Percentiles rank a stretch among this genome's conserved stretches.
These are phyloP conservation scores for Dryas drummondii DNA, from an alignment of 306 rosid species.

Conservation along the genomic window DNA sequence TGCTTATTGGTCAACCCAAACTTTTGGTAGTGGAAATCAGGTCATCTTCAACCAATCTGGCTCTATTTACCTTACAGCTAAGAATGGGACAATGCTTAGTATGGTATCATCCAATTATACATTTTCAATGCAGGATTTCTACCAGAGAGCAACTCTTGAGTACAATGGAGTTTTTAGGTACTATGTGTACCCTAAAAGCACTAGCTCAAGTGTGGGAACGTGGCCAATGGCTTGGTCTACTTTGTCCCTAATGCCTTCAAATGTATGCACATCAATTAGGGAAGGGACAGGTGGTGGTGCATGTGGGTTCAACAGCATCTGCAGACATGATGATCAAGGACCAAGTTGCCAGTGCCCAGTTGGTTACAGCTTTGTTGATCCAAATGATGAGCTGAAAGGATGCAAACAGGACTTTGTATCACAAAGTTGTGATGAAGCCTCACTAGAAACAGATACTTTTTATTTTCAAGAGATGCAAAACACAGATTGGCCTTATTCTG, in stretches of 20 bases:
- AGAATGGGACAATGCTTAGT: conserved; percentile 7
- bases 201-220: background rate
- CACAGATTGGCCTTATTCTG: conserved; percentile 28
- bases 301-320: conserved; percentile 44
- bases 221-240: conserved; percentile 1
- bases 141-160: conserved; percentile 60
- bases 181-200: conserved; percentile 7
- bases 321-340: conserved; percentile 1
- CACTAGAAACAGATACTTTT: conserved; percentile 17
- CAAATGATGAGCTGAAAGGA: conserved; percentile 35
- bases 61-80: conserved; percentile 18
- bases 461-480: conserved; percentile 11
- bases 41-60: conserved; percentile 42
- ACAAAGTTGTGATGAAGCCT: conserved; percentile 34
- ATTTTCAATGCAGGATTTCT: conserved; percentile 11
- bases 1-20: background rate
- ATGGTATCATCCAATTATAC: background rate
- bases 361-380: conserved; percentile 34
- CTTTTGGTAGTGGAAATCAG: background rate
- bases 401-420: conserved; percentile 38
- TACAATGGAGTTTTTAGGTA: conserved; percentile 29
- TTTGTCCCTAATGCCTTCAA: background rate
- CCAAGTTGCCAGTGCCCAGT: conserved; percentile 33
- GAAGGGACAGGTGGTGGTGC: conserved; percentile 5
- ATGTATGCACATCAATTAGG: conserved; percentile 4